A percentile compares a stretch with the other conserved stretches of the same genome.
Evolutionary conservation across 2,329 filamentous ascomycete genomes (phyloP).

Genomic region (Clonostachys solani): DNA sequence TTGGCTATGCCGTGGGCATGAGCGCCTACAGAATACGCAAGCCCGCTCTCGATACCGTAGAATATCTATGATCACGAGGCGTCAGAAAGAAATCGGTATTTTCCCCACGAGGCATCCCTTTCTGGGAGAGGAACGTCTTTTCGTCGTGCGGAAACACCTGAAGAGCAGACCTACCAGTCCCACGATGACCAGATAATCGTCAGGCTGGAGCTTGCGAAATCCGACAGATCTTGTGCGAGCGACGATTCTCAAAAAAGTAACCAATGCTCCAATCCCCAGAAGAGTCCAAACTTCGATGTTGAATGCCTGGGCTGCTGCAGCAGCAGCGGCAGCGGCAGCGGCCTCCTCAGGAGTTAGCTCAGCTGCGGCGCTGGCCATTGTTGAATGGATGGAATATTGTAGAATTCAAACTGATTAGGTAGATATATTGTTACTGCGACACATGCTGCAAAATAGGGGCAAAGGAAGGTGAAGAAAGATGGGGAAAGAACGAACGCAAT

Average conservation of each 20-base stretch:
- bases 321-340: constrained; percentile 12
- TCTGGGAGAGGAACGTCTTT: no score
- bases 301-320: constrained; percentile 14
- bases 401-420: no score
- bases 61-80: constrained; percentile 13
- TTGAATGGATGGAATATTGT: no score
- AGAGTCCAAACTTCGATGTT: constrained; percentile 33
- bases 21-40: constrained; percentile 46
- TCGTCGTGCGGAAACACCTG: not conserved
- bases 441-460: no score
- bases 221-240: constrained; percentile 44
- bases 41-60: constrained; percentile 43
- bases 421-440: not conserved
- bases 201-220: constrained; percentile 42
- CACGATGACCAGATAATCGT: constrained; percentile 55
- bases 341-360: constrained; percentile 1
- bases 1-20: constrained; percentile 48
- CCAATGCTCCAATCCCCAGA: constrained; percentile 39
- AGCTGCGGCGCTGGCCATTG: no score
- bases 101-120: no score
- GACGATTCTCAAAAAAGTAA: constrained; percentile 45
- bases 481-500: no score
- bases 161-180: constrained; percentile 35
- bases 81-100: no score
- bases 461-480: no score